Base-by-base conservation (phyloP, 2,329 filamentous ascomycete genomes). In the Alternaria consortialis region DNA sequence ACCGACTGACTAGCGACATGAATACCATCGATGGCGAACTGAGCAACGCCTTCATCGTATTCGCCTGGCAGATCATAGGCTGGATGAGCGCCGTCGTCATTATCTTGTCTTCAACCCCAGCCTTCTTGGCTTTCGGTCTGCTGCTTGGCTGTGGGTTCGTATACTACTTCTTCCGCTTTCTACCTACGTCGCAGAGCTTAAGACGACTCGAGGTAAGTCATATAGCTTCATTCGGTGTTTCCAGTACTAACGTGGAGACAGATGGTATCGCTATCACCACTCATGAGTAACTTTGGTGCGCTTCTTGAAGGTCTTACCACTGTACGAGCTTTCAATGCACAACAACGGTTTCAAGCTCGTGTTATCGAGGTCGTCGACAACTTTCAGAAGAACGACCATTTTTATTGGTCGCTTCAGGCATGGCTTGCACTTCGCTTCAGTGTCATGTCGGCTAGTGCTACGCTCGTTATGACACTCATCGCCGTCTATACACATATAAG, bases 311-410 rank as follows among this genome's bases (percentile, higher is more conserved):
- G 94, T 0, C 81, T 97, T 8, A 93, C 91, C 0, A 97, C 94
- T 0, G 93, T 97, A 85, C 94, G 73, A 50, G 93, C 94, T 0
- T 94, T 96, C 74, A 88, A 86, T 50, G 92, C 90, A 1, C 90
- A 97, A 68, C 81, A 85, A 4, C 88, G 91, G 53, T 97, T 97
- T 72, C 92, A 96, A 73, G 86, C 89, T 63, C 86, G 89, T 52
- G 92, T 96, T 53, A 90, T 97, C 34, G 82, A 85, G 2, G 93
- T 93, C 0, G 93, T 93, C 0, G 93, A 97, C 73, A 88, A 89
- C 17, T 97, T 97, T 74, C 94, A 97, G 76, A 93, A 93, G 74
- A 95, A 97, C 86, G 94, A 97, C 71, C 94, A 97, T 76, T 97
- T 97, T 80, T 97, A 96, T 80, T 97, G 93, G 82, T 91, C 89